Percentiles rank a stretch among this genome's conserved stretches.
phyloP scores from a whole-genome alignment of 1,284 basidiomycete species.

The Malassezia nana region DNA sequence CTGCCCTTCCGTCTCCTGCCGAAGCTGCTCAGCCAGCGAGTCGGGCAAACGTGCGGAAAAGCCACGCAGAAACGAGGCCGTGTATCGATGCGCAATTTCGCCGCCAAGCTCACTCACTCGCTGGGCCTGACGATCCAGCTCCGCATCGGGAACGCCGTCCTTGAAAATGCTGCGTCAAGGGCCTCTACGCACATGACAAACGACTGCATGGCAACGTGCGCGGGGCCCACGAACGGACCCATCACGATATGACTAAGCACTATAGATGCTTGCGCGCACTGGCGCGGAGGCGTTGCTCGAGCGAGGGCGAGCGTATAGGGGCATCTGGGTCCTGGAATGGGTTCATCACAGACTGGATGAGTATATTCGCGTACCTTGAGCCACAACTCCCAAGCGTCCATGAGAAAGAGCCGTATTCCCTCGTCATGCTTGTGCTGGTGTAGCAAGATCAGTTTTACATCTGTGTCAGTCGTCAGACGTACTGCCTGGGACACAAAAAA shows the following conservation, averaged over 20 bases:
- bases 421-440: conserved; percentile 47
- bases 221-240: not conserved
- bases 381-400: conserved; percentile 44
- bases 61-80: conserved; percentile 14
- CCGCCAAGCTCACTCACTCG: conserved; percentile 7
- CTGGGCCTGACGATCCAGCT: not conserved
- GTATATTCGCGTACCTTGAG: conserved; percentile 28
- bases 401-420: conserved; percentile 43
- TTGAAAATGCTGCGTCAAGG: conserved; percentile 7
- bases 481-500: conserved; percentile 39
- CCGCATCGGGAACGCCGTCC: not conserved
- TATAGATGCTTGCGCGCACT: conserved; percentile 40
- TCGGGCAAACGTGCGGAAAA: conserved; percentile 12
- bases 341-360: conserved; percentile 29
- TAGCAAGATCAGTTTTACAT: conserved; percentile 41
- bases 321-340: conserved; percentile 40
- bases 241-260: conserved; percentile 1
- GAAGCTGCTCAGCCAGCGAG: not conserved
- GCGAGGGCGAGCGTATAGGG: conserved; percentile 30
- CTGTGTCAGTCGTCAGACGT: conserved; percentile 22
- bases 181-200: conserved; percentile 8
- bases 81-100: not conserved
- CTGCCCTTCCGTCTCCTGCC: not conserved
- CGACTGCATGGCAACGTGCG: not conserved
- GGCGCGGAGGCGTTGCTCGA: conserved; percentile 31